Evolutionary conservation across 208 protist species (phyloP).

Genomic region (Porcisia deanei): DNA sequence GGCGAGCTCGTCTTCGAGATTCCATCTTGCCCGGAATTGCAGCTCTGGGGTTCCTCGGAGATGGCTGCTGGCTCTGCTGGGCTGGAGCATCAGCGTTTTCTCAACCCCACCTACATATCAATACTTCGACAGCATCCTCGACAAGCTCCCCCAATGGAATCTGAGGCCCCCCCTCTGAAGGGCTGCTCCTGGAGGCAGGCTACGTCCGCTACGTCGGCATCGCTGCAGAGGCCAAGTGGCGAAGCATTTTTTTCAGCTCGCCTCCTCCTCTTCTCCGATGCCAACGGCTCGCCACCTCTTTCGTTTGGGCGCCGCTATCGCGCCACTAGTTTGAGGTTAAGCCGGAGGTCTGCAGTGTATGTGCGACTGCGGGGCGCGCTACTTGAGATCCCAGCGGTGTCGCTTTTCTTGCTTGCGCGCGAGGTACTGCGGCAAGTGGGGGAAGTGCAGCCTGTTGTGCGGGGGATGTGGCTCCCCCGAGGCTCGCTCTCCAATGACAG

Average conservation of each 20-base stretch:
- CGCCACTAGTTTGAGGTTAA: slow-evolving; percentile 15
- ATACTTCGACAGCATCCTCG: neutral
- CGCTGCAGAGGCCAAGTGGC: neutral
- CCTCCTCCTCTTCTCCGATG: slow-evolving; percentile 1
- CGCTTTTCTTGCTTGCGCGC: slow-evolving; percentile 17
- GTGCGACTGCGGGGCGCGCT: slow-evolving; percentile 3
- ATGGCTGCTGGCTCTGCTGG: neutral
- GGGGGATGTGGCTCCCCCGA: neutral
- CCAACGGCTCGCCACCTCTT: neutral
- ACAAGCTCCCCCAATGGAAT: neutral
- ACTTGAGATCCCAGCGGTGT: slow-evolving; percentile 11
- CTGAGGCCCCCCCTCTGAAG: neutral
- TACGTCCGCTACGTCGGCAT: too few relatives aligned
- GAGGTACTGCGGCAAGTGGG: slow-evolving; percentile 13
- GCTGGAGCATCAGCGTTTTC: neutral
- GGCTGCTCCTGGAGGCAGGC: neutral
- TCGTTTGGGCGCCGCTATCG: slow-evolving; percentile 22
- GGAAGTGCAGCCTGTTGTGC: slow-evolving; percentile 3
- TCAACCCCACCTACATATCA: neutral
- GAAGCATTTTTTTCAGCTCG: slow-evolving; percentile 5
- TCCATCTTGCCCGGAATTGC: slow-evolving; percentile 17
- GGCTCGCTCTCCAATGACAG: neutral
- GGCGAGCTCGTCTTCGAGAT: slow-evolving; percentile 19
- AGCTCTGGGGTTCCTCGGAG: neutral
- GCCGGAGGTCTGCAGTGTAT: slow-evolving; percentile 12